A percentile compares a stretch with the other conserved stretches of the same genome.
Evolutionary conservation across 2,329 filamentous ascomycete genomes (phyloP).

Genomic region (Colletotrichum kahawae): DNA sequence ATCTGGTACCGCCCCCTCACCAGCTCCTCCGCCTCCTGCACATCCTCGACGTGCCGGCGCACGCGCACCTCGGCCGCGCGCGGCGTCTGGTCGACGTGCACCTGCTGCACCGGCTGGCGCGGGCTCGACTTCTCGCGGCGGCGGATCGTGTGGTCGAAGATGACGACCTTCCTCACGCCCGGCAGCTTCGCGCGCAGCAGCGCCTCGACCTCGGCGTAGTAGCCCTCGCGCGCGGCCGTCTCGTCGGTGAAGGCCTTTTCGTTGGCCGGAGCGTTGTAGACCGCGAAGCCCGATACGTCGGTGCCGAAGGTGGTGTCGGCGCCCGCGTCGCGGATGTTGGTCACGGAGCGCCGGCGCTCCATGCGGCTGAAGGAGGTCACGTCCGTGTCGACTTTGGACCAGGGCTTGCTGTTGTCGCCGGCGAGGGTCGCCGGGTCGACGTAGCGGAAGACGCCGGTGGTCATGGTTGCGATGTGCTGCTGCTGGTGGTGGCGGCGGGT

Average conservation of each 20-base stretch:
- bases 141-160: slow-evolving; percentile 77
- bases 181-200: slow-evolving; percentile 60
- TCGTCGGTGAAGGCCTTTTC: slow-evolving; percentile 64
- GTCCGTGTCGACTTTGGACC: slow-evolving; percentile 68
- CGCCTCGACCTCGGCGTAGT: slow-evolving; percentile 67
- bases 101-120: slow-evolving; percentile 70
- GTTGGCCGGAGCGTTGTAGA: slow-evolving; percentile 55
- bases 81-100: slow-evolving; percentile 76
- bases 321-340: slow-evolving; percentile 58
- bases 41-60: slow-evolving; percentile 60
- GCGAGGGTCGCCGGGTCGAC: slow-evolving; percentile 57
- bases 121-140: slow-evolving; percentile 56
- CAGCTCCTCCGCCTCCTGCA: slow-evolving; percentile 55
- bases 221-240: slow-evolving; percentile 54
- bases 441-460: slow-evolving; percentile 63
- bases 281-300: slow-evolving; percentile 63
- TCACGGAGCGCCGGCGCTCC: slow-evolving; percentile 51
- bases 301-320: slow-evolving; percentile 50
- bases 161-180: slow-evolving; percentile 64
- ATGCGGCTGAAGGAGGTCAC: slow-evolving; percentile 56
- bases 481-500: background rate
- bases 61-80: slow-evolving; percentile 65
- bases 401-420: slow-evolving; percentile 53
- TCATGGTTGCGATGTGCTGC: slow-evolving; percentile 47
- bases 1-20: slow-evolving; percentile 66